phyloP scores from a whole-genome alignment of 768 basidiomycete species.

The Mycena leptocephala region DNA sequence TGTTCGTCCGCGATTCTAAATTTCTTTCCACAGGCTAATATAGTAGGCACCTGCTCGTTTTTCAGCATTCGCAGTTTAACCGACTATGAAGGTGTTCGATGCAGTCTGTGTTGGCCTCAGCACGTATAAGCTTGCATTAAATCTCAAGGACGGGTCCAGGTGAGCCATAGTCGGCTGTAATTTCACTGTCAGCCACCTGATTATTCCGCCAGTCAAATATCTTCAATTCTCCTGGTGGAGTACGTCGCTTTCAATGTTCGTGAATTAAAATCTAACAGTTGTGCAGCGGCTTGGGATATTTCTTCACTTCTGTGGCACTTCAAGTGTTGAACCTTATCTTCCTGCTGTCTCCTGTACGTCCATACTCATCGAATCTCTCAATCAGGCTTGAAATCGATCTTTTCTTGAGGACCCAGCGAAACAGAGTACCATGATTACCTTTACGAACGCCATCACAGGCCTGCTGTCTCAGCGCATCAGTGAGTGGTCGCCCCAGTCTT shows the following conservation, averaged over 20 bases:
- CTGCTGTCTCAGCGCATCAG: not conserved
- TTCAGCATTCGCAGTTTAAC: not conserved
- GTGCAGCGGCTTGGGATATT: too few species aligned
- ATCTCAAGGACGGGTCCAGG: too few species aligned
- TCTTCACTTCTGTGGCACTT: not conserved
- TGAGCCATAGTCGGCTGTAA: too few species aligned
- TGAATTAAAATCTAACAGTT: too few species aligned
- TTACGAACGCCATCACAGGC: not conserved
- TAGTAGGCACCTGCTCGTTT: not conserved
- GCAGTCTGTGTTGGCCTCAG: not conserved
- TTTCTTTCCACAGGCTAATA: not conserved
- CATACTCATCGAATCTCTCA: not conserved
- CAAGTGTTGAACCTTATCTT: slow-evolving; percentile 5
- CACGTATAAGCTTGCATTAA: not conserved
- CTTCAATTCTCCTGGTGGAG: too few species aligned
- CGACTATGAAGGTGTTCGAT: not conserved
- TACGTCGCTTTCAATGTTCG: too few species aligned
- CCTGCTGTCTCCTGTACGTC: not conserved
- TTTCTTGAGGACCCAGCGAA: not conserved
- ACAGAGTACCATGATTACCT: not conserved
- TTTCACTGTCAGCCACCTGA: too few species aligned
- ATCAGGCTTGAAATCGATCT: too few species aligned
- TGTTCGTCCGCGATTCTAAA: not conserved
- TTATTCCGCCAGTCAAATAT: too few species aligned
- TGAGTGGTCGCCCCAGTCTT: not conserved